Percentiles rank a stretch among this genome's conserved stretches.
These are phyloP conservation scores for Corylus americana DNA, from an alignment of 306 rosid species.

Conservation along the genomic window DNA sequence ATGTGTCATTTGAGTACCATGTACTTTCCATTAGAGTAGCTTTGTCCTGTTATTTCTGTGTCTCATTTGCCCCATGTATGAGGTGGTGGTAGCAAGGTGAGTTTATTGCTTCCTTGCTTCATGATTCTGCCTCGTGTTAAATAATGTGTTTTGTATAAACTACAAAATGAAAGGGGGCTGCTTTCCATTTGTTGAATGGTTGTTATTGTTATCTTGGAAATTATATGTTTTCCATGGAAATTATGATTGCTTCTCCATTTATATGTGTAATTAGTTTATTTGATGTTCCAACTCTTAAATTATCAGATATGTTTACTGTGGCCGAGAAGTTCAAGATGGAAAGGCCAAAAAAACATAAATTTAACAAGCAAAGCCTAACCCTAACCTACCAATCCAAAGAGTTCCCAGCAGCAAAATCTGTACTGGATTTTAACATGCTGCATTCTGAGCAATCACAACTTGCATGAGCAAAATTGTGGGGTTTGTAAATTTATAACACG, in stretches of 20 bases:
- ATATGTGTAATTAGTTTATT: not conserved
- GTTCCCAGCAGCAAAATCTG: not conserved
- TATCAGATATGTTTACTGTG: not conserved
- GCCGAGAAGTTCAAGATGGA: not conserved
- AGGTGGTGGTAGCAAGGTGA: conserved; percentile 6
- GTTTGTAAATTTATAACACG: too few species aligned
- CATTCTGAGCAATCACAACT: too few species aligned
- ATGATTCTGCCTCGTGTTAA: conserved; percentile 6
- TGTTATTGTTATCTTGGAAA: not conserved
- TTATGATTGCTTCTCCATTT: not conserved
- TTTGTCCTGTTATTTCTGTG: not conserved
- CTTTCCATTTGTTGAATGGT: not conserved
- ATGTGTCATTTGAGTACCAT: conserved; percentile 12
- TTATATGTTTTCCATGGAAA: not conserved
- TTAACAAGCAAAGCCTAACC: too few species aligned
- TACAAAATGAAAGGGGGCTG: not conserved
- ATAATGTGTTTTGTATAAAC: conserved; percentile 32
- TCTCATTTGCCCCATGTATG: conserved; percentile 10
- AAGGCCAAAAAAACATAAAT: not conserved
- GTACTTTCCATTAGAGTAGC: conserved; percentile 18
- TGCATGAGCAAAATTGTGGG: too few species aligned
- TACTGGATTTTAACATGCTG: too few species aligned
- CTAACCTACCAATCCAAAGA: too few species aligned
- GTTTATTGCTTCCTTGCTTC: conserved; percentile 24
- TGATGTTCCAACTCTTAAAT: not conserved